phyloP scores from a whole-genome alignment of 768 basidiomycete genomes.

The Suillus tomentosus region DNA sequence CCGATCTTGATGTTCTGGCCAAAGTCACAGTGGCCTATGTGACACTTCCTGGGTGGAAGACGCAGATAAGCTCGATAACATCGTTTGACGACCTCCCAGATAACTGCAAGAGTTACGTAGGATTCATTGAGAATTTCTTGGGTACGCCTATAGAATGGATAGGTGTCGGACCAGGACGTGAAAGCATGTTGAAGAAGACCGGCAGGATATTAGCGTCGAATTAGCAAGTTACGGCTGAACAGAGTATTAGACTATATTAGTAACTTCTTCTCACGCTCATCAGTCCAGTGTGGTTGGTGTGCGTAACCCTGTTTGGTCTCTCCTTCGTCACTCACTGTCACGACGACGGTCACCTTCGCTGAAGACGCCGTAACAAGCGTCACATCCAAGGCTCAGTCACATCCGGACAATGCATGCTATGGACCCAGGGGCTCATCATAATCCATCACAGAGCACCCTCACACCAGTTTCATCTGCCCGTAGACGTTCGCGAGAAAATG shows the following conservation, averaged over 20 bases:
- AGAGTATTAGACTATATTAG: neutral
- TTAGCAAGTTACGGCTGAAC: constrained; percentile 12
- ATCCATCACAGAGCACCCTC: constrained; percentile 33
- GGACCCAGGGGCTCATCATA: constrained; percentile 37
- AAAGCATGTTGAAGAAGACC: constrained; percentile 62
- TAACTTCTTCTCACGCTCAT: constrained; percentile 29
- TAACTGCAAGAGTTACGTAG: constrained; percentile 83
- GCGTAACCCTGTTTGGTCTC: constrained; percentile 27
- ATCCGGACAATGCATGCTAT: constrained; percentile 31
- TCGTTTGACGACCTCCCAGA: constrained; percentile 78
- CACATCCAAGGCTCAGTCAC: constrained; percentile 27
- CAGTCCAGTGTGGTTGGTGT: neutral
- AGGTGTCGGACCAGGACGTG: constrained; percentile 86
- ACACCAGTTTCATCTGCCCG: constrained; percentile 37
- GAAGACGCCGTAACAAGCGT: constrained; percentile 37
- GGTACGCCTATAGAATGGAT: constrained; percentile 86
- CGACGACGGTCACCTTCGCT: constrained; percentile 14
- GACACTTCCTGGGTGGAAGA: constrained; percentile 90
- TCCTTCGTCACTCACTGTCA: constrained; percentile 32
- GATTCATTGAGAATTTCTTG: constrained; percentile 79
- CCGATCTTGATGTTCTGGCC: constrained; percentile 81
- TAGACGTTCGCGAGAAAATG: constrained; percentile 70
- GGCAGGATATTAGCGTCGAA: constrained; percentile 19
- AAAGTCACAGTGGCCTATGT: constrained; percentile 84
- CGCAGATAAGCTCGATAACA: constrained; percentile 63